These are phyloP conservation scores for Orbilia oligospora DNA, from an alignment of 2,329 filamentous ascomycete genomes.

Conservation along the genomic window DNA sequence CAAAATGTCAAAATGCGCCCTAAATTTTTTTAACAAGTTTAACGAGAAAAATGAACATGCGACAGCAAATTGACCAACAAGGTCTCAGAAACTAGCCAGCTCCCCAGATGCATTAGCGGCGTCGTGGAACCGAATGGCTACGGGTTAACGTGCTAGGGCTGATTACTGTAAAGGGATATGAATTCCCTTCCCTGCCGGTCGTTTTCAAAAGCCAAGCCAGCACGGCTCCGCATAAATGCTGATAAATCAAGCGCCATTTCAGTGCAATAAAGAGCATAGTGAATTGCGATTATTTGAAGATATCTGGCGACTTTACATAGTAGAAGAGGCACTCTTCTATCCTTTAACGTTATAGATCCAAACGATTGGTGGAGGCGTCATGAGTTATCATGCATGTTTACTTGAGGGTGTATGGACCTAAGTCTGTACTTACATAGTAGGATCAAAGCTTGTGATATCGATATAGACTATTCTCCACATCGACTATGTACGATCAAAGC, in stretches of 20 bases:
- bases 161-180: conserved; percentile 52
- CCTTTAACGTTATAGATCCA: conserved; percentile 50
- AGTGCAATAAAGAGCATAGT: not conserved
- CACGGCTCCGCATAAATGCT: conserved; percentile 35
- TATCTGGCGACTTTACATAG: conserved; percentile 26
- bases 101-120: conserved; percentile 43
- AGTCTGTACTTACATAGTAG: not conserved
- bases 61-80: conserved; percentile 20
- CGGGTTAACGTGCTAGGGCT: conserved; percentile 45
- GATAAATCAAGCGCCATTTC: conserved; percentile 57
- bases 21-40: conserved; percentile 26
- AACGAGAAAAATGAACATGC: conserved; percentile 44
- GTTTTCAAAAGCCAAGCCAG: conserved; percentile 17
- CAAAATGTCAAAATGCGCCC: conserved; percentile 25
- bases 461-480: conserved; percentile 13
- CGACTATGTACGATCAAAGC: not conserved
- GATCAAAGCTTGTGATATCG: conserved; percentile 23
- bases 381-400: conserved; percentile 19
- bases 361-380: conserved; percentile 27
- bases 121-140: conserved; percentile 36
- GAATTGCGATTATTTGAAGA: conserved; percentile 35
- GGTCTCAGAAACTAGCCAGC: conserved; percentile 17
- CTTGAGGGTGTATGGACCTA: no score
- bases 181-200: conserved; percentile 46
- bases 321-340: conserved; percentile 23